Conservation (phyloP, 2,329 filamentous ascomycete species). For the Bisporella sp. region DNA sequence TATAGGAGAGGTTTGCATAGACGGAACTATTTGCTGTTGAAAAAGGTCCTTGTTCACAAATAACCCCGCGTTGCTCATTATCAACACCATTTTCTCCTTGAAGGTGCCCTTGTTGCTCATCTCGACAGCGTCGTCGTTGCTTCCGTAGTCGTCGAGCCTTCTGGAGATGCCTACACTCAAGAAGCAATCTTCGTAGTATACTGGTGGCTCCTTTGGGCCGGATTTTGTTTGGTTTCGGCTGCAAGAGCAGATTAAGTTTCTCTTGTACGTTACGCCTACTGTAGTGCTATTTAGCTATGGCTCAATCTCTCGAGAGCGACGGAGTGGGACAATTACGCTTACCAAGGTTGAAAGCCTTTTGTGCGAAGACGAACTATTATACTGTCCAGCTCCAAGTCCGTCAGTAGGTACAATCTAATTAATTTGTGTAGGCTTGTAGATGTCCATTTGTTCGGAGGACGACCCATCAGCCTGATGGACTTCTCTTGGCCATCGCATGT, state of each 20-base stretch:
- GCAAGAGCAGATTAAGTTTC: neutral
- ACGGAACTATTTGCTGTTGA: neutral
- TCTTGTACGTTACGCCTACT: no score
- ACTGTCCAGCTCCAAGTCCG: slow-evolving; percentile 1
- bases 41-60: neutral
- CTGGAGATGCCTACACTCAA: slow-evolving; percentile 3
- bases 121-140: neutral
- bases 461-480: neutral
- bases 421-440: slow-evolving; percentile 4
- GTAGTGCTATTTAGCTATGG: no score
- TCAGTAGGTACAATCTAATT: slow-evolving; percentile 7
- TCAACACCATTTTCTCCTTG: neutral
- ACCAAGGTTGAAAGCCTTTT: slow-evolving; percentile 1
- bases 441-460: slow-evolving; percentile 5
- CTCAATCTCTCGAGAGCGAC: no score
- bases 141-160: neutral
- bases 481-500: neutral
- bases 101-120: neutral
- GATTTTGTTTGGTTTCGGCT: slow-evolving; percentile 5
- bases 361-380: slow-evolving; percentile 1
- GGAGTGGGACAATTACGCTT: neutral
- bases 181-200: neutral
- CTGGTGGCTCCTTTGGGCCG: slow-evolving; percentile 3
- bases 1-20: neutral
- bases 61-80: neutral